A percentile compares a stretch with the other conserved stretches of the same genome.
Conservation (phyloP, 768 basidiomycete genomes). For the Brasilioporus rufonigricans region DNA sequence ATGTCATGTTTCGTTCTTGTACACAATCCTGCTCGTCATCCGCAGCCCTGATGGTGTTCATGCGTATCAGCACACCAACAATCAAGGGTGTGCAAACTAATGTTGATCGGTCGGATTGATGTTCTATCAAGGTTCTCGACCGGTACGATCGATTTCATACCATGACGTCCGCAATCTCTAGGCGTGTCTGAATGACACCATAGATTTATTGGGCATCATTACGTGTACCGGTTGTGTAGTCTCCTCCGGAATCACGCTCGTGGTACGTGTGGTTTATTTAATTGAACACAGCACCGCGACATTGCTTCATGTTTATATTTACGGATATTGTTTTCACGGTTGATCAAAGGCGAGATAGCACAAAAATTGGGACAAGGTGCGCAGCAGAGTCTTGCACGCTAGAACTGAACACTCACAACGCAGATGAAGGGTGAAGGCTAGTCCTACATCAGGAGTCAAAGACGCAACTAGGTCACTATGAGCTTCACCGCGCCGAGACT, state of each 20-base stretch:
- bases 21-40: too few relatives aligned
- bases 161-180: too few relatives aligned
- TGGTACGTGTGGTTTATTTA: constrained; percentile 42
- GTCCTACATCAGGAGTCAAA: constrained; percentile 4
- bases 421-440: background rate
- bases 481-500: background rate
- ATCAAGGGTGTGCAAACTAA: too few relatives aligned
- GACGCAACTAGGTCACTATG: too few relatives aligned
- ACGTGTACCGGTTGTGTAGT: constrained; percentile 62
- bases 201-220: too few relatives aligned
- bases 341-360: constrained; percentile 62
- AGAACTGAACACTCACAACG: background rate
- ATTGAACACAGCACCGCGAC: background rate
- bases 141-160: too few relatives aligned
- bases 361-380: constrained; percentile 23
- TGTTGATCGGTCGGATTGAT: too few relatives aligned
- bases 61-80: too few relatives aligned
- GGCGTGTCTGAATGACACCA: too few relatives aligned
- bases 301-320: background rate
- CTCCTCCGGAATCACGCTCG: constrained; percentile 72
- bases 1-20: too few relatives aligned
- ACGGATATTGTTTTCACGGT: constrained; percentile 84
- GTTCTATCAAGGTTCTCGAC: too few relatives aligned
- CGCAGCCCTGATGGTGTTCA: too few relatives aligned
- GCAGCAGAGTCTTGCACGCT: constrained; percentile 16